Base-by-base conservation (phyloP, 2,329 filamentous ascomycete species). In the Emericellopsis cladophorae region DNA sequence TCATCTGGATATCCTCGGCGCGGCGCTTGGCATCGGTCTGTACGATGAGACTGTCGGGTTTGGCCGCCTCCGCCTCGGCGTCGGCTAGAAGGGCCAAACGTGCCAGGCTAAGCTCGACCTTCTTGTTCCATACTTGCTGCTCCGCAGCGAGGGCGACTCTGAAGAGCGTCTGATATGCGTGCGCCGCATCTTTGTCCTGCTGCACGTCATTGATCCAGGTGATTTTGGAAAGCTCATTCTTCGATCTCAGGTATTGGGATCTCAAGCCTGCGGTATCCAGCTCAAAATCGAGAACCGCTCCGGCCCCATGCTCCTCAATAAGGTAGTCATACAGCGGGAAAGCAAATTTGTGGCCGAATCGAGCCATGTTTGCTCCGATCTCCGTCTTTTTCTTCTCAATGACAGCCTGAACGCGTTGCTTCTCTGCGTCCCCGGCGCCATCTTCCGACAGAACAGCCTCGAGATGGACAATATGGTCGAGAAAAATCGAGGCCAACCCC, bases 181-280 rank as follows among this genome's bases (percentile, higher is more conserved):
- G 73, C 11, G 75, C 67, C 46, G 87, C 87, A 51, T 95, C 79
- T 44, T 79, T 71, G 54, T 92, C 84, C 21, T 75, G 72, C 45
- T 79, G 70, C 7, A 96, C 73, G 55, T 96, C 89, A 56, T 98
- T 93, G 63, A 98, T 94, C 92, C 92, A 98, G 38, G 81, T 80
- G 36, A 98, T 70, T 51, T 86, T 86, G 23, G 81, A 80, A 46
- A 87, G 77, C 46, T 79, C 72, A 0, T 79, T 74, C 47, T 79
- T 76, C 42, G 76, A 79, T 34, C 84, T 77, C 37, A 98, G 68
- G 52, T 88, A 98, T 40, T 71, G 70, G 1, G 87, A 94, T 42
- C 94, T 74, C 52, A 79, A 81, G n/a, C 65, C 64, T 39, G 74
- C 64, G 48, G 79, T 78, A 51, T 89, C 83, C 42, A 78, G 64